Conservation (phyloP, 2,329 filamentous ascomycete species). For the Pseudocercospora fijiensis region DNA sequence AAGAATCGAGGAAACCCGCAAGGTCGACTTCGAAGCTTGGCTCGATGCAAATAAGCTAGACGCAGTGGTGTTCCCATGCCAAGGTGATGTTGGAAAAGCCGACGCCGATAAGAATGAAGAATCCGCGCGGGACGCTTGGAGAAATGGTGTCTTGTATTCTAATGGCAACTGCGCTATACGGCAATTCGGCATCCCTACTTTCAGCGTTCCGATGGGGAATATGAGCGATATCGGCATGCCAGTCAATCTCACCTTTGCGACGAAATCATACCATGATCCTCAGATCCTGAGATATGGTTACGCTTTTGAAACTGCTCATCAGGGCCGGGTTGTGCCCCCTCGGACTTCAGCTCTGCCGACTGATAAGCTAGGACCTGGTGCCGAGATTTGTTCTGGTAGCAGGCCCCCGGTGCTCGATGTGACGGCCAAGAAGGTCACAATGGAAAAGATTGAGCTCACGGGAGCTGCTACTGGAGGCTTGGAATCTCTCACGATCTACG, state of each 20-base stretch:
- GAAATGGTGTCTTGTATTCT: constrained; percentile 53
- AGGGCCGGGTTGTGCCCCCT: constrained; percentile 10
- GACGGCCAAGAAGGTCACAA: neutral
- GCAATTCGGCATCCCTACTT: constrained; percentile 54
- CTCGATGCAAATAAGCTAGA: constrained; percentile 45
- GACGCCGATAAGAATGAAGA: constrained; percentile 43
- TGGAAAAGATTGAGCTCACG: neutral
- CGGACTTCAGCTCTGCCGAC: constrained; percentile 2
- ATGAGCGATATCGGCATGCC: constrained; percentile 50
- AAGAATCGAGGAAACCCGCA: constrained; percentile 48
- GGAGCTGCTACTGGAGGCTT: neutral
- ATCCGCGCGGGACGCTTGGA: constrained; percentile 39
- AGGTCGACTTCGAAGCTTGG: constrained; percentile 51
- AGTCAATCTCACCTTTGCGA: constrained; percentile 52
- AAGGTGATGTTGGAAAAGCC: constrained; percentile 50
- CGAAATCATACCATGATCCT: constrained; percentile 48
- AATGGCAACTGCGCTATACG: constrained; percentile 54
- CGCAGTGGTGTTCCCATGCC: constrained; percentile 49
- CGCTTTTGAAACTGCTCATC: constrained; percentile 23
- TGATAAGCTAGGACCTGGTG: neutral
- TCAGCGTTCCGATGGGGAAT: constrained; percentile 54
- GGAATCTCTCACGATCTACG: neutral
- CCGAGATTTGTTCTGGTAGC: neutral
- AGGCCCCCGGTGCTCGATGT: neutral
- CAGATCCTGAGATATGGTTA: constrained; percentile 27